Conservation (phyloP, 2,329 filamentous ascomycete genomes). For the Hymenoscyphus fraxineus region DNA sequence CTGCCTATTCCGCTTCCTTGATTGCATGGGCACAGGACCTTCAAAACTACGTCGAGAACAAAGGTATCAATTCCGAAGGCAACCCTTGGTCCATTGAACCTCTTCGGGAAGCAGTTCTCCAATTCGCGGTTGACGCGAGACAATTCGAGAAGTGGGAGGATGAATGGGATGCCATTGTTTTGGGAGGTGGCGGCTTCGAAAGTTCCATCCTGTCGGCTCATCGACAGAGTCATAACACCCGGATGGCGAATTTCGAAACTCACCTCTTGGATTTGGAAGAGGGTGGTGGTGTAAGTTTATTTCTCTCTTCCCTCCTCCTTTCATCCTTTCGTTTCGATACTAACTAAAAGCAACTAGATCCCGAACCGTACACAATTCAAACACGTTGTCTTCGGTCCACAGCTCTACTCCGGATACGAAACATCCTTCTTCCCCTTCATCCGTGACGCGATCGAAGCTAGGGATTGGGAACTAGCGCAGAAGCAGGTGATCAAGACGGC, state of each 20-base stretch:
- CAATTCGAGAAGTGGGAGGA: slow-evolving; percentile 74
- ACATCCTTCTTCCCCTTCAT: slow-evolving; percentile 77
- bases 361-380: slow-evolving; percentile 90
- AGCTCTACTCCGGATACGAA: slow-evolving; percentile 68
- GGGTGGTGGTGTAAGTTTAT: slow-evolving; percentile 66
- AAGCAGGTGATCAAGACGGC: slow-evolving; percentile 69
- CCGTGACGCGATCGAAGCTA: slow-evolving; percentile 69
- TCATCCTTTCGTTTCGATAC: not conserved
- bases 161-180: slow-evolving; percentile 70
- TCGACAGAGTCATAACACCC: slow-evolving; percentile 73
- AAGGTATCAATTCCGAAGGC: slow-evolving; percentile 50
- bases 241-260: slow-evolving; percentile 78
- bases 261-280: slow-evolving; percentile 72
- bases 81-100: slow-evolving; percentile 40
- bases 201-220: slow-evolving; percentile 61
- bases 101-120: slow-evolving; percentile 59
- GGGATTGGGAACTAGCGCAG: slow-evolving; percentile 67
- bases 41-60: slow-evolving; percentile 58
- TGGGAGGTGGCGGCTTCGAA: slow-evolving; percentile 72
- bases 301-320: slow-evolving; percentile 30
- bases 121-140: slow-evolving; percentile 56
- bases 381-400: slow-evolving; percentile 84
- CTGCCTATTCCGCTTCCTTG: slow-evolving; percentile 66
- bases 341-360: slow-evolving; percentile 48
- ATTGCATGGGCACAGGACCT: slow-evolving; percentile 63